Evolutionary conservation across 192 early-diverging fungal species (phyloP).

Genomic region (Gamsiella multidivaricata): DNA sequence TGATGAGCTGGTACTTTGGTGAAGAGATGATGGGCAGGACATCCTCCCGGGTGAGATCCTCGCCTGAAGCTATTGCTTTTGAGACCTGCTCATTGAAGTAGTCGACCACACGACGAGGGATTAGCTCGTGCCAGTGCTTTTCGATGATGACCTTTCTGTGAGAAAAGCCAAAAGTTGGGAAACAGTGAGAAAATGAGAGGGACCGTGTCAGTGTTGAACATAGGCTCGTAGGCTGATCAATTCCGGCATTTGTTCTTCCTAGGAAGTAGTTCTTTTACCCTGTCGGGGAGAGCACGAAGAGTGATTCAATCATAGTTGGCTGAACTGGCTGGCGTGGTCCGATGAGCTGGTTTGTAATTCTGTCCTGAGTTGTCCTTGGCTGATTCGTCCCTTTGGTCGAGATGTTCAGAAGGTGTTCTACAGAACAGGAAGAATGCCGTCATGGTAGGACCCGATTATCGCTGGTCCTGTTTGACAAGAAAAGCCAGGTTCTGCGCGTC

Average conservation of each 20-base stretch:
- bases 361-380: too few relatives aligned
- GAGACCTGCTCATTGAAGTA: constrained; percentile 70
- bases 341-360: too few relatives aligned
- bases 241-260: not conserved
- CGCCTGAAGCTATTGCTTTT: constrained; percentile 63
- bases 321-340: too few relatives aligned
- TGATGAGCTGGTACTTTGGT: constrained; percentile 71
- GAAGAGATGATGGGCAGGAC: constrained; percentile 73
- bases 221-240: not conserved
- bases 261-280: constrained; percentile 23
- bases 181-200: not conserved
- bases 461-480: too few relatives aligned
- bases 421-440: too few relatives aligned
- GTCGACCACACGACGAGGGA: constrained; percentile 70
- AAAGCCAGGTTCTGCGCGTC: too few relatives aligned
- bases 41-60: constrained; percentile 63
- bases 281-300: constrained; percentile 50
- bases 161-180: not conserved
- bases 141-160: constrained; percentile 85
- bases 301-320: constrained; percentile 43
- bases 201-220: not conserved
- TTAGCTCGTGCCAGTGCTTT: constrained; percentile 85
- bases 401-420: too few relatives aligned
- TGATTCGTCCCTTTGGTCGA: too few relatives aligned
- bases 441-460: too few relatives aligned